These are phyloP conservation scores for Exophiala sp. DNA, from an alignment of 2,329 filamentous ascomycete genomes.

Conservation along the genomic window DNA sequence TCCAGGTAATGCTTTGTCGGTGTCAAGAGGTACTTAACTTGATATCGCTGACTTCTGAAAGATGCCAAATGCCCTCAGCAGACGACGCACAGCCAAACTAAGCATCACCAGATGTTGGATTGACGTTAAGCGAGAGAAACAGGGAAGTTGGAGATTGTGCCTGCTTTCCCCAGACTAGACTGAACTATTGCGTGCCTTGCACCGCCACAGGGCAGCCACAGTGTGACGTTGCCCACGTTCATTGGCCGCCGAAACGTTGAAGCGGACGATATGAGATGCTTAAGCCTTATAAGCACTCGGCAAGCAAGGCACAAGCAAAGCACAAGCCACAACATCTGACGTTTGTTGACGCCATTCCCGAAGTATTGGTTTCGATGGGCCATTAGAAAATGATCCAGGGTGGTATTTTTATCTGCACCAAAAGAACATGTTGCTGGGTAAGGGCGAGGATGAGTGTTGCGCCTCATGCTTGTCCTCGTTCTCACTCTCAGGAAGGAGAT, in stretches of 20 bases:
- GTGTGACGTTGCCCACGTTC: not conserved
- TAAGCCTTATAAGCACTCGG: not conserved
- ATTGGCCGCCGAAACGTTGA: slow-evolving; percentile 15
- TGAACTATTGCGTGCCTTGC: slow-evolving; percentile 11
- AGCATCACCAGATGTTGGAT: not conserved
- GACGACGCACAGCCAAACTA: too few species aligned
- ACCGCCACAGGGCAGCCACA: not conserved
- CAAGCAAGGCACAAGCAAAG: not conserved
- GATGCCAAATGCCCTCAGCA: too few species aligned
- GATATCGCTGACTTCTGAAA: too few species aligned
- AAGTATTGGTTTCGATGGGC: too few species aligned
- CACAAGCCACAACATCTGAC: not conserved
- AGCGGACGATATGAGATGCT: slow-evolving; percentile 1
- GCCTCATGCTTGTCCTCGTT: slow-evolving; percentile 4
- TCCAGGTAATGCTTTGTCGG: too few species aligned
- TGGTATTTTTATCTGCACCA: not conserved
- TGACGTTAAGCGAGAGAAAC: too few species aligned
- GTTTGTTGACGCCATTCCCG: not conserved
- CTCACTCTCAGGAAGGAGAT: not conserved
- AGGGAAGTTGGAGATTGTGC: too few species aligned
- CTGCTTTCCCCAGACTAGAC: not conserved
- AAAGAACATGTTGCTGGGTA: not conserved
- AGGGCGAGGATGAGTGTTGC: slow-evolving; percentile 18
- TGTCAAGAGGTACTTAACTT: too few species aligned
- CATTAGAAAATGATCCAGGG: too few species aligned